phyloP scores from a whole-genome alignment of 2,329 filamentous ascomycete species.

The Claviceps fusiformis region DNA sequence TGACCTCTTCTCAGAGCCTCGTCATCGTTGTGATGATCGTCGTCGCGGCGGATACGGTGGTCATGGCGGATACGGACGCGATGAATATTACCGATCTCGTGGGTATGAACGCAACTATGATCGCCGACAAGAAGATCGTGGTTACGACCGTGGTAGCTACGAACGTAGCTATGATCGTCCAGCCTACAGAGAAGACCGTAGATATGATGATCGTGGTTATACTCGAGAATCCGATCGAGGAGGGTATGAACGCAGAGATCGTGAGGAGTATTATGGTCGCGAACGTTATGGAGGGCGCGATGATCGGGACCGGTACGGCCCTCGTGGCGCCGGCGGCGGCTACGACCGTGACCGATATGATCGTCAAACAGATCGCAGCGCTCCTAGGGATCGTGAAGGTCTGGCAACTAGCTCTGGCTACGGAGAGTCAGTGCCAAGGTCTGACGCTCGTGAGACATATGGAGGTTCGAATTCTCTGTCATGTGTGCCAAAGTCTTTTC shows the following conservation, averaged over 20 bases:
- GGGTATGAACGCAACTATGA: conserved; percentile 29
- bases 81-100: conserved; percentile 46
- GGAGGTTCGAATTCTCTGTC: conserved; percentile 23
- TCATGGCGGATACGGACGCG: conserved; percentile 30
- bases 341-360: conserved; percentile 39
- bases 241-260: conserved; percentile 36
- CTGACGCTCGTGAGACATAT: conserved; percentile 30
- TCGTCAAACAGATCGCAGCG: conserved; percentile 28
- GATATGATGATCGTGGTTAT: conserved; percentile 32
- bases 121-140: conserved; percentile 31
- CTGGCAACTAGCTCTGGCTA: conserved; percentile 24
- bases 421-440: conserved; percentile 27
- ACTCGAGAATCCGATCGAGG: conserved; percentile 46
- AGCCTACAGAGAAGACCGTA: conserved; percentile 23
- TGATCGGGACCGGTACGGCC: conserved; percentile 29
- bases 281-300: conserved; percentile 30
- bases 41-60: conserved; percentile 47
- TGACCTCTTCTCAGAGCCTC: conserved; percentile 18
- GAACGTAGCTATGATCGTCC: conserved; percentile 34
- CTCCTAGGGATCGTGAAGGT: conserved; percentile 25
- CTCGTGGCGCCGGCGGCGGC: conserved; percentile 26
- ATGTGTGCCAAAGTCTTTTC: not conserved
- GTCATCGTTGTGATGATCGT: conserved; percentile 44
- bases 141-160: conserved; percentile 27
- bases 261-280: conserved; percentile 26